These are phyloP conservation scores for Rhodotorula paludigena DNA, from an alignment of 768 basidiomycete genomes.

Conservation along the genomic window DNA sequence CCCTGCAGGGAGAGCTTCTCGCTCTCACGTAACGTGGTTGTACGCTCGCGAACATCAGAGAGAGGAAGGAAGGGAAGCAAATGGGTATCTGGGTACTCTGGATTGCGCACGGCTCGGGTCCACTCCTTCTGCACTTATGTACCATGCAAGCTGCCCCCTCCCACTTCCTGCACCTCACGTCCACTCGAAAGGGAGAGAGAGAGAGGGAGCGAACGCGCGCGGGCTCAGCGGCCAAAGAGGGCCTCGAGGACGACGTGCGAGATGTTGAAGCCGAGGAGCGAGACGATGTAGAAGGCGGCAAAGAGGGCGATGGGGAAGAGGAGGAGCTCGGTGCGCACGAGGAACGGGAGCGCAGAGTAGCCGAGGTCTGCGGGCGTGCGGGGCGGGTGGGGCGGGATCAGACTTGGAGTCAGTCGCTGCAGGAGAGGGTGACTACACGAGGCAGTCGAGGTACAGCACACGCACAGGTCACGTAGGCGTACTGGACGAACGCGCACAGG, in stretches of 20 bases:
- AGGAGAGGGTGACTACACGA: neutral
- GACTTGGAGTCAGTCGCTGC: neutral
- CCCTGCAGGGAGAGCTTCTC: too few relatives aligned
- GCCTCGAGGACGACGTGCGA: slow-evolving; percentile 70
- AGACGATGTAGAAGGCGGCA: slow-evolving; percentile 77
- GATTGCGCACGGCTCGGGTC: too few relatives aligned
- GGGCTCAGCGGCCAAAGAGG: slow-evolving; percentile 63
- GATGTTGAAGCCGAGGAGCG: slow-evolving; percentile 84
- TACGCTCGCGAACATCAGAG: too few relatives aligned
- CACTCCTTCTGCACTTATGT: too few relatives aligned
- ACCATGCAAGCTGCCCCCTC: too few relatives aligned
- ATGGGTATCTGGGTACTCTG: too few relatives aligned
- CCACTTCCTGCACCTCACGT: too few relatives aligned
- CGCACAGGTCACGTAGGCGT: slow-evolving; percentile 69
- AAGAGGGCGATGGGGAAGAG: slow-evolving; percentile 85
- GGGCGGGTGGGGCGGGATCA: neutral
- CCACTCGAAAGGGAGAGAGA: too few relatives aligned
- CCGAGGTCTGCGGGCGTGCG: slow-evolving; percentile 17
- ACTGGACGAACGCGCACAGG: slow-evolving; percentile 78
- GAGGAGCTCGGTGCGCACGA: slow-evolving; percentile 80
- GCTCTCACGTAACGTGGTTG: too few relatives aligned
- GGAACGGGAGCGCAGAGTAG: slow-evolving; percentile 74
- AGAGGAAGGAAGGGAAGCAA: too few relatives aligned
- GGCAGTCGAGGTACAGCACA: neutral
- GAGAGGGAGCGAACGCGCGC: too few relatives aligned